Conservation (phyloP, 768 basidiomycete species). For the Boletus rubescentipes region DNA sequence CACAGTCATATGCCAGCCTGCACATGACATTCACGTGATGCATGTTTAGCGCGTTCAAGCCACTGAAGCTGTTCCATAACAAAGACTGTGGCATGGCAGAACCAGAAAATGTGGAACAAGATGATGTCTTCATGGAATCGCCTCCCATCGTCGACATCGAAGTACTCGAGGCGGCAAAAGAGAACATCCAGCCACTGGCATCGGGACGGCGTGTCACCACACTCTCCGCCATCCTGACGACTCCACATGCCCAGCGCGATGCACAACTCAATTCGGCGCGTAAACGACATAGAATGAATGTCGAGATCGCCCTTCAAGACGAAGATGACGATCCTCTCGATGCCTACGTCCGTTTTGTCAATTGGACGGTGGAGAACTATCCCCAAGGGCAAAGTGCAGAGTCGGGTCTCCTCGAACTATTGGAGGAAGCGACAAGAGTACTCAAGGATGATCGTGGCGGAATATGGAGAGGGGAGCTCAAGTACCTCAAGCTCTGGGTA, state of each 20-base stretch:
- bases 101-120: constrained; percentile 33
- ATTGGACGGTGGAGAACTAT: constrained; percentile 93
- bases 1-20: no score
- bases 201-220: constrained; percentile 78
- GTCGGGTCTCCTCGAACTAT: constrained; percentile 85
- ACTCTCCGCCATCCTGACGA: constrained; percentile 68
- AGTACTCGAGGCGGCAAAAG: constrained; percentile 78
- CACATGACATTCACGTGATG: constrained; percentile 24
- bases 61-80: background rate
- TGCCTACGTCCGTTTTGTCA: constrained; percentile 80
- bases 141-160: constrained; percentile 73
- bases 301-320: constrained; percentile 64
- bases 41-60: constrained; percentile 19
- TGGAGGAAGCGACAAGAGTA: constrained; percentile 88
- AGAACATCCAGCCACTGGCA: constrained; percentile 83
- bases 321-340: constrained; percentile 86
- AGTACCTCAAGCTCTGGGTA: constrained; percentile 93
- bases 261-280: constrained; percentile 64
- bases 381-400: constrained; percentile 89
- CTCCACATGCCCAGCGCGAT: constrained; percentile 76
- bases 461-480: constrained; percentile 73
- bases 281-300: constrained; percentile 66
- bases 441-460: constrained; percentile 76
- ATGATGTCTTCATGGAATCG: constrained; percentile 43
- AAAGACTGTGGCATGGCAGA: constrained; percentile 16